These are phyloP conservation scores for Bipolaris sorokiniana DNA, from an alignment of 2,329 filamentous ascomycete species.

Conservation along the genomic window DNA sequence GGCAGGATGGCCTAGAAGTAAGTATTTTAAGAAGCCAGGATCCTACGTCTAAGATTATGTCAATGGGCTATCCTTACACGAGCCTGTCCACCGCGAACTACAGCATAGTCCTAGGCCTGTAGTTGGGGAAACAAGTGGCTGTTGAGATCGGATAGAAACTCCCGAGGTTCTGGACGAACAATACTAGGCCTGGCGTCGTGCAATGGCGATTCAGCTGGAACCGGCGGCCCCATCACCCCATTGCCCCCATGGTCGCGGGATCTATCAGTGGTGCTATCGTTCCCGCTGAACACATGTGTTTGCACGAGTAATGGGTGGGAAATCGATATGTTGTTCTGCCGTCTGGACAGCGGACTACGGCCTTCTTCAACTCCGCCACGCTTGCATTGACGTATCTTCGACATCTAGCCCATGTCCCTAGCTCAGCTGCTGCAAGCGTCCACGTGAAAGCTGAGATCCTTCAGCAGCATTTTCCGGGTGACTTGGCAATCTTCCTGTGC, in stretches of 20 bases:
- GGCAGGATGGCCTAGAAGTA: not conserved
- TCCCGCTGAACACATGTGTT: not conserved
- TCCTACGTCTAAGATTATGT: not conserved
- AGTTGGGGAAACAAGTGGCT: not conserved
- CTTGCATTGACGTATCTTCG: not conserved
- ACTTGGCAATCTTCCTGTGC: not conserved
- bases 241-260: not conserved
- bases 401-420: not conserved
- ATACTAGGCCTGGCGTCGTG: not conserved
- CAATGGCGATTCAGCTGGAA: not conserved
- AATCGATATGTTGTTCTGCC: not conserved
- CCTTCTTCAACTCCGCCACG: not conserved
- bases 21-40: not conserved
- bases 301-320: conserved; percentile 2
- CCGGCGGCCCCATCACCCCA: not conserved
- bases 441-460: not conserved
- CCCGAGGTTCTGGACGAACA: not conserved
- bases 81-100: not conserved
- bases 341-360: not conserved
- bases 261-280: not conserved
- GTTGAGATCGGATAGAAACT: not conserved
- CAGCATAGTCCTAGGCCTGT: not conserved
- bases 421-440: not conserved
- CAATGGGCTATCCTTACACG: not conserved
- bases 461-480: not conserved